A percentile compares a stretch with the other conserved stretches of the same genome.
Evolutionary conservation across 768 basidiomycete genomes (phyloP).

Genomic region (Rhodotorula diobovata): DNA sequence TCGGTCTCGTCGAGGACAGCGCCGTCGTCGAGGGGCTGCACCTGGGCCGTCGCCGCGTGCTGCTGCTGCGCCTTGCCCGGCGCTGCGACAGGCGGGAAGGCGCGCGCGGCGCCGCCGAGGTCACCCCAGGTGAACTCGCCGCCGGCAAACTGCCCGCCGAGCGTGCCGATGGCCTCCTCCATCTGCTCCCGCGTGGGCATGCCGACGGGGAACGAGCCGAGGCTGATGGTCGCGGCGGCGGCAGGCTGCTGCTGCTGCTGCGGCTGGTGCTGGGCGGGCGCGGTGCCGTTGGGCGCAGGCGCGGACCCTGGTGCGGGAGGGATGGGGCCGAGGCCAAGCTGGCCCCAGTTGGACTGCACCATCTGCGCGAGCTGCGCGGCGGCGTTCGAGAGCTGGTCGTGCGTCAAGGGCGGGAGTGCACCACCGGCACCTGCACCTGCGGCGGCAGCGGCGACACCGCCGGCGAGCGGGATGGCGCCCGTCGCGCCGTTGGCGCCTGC

Average conservation of each 20-base stretch:
- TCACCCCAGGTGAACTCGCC: conserved; percentile 32
- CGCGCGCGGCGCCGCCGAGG: background rate
- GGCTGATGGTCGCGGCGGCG: conserved; percentile 37
- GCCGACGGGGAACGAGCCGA: conserved; percentile 40
- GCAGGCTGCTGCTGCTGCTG: background rate
- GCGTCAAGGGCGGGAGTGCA: conserved; percentile 41
- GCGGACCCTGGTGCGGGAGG: conserved; percentile 52
- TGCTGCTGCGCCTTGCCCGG: background rate
- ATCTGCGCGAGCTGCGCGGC: conserved; percentile 44
- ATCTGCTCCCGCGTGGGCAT: conserved; percentile 41
- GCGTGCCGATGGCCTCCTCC: conserved; percentile 37
- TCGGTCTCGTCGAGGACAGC: conserved; percentile 25
- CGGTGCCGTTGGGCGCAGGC: conserved; percentile 6
- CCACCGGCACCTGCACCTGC: conserved; percentile 6
- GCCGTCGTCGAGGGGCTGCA: background rate
- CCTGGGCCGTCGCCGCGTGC: background rate
- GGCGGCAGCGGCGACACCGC: background rate
- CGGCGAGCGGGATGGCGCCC: background rate
- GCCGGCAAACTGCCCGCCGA: conserved; percentile 32
- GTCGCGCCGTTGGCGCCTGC: background rate
- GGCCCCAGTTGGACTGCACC: conserved; percentile 42
- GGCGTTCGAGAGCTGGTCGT: conserved; percentile 42
- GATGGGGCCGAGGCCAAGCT: conserved; percentile 39
- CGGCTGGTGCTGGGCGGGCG: background rate
- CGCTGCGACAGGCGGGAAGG: conserved; percentile 14